Percentiles rank a stretch among this genome's conserved stretches.
These are phyloP conservation scores for Aspergillus incahuasiensis DNA, from an alignment of 495 filamentous ascomycete species.

Conservation along the genomic window DNA sequence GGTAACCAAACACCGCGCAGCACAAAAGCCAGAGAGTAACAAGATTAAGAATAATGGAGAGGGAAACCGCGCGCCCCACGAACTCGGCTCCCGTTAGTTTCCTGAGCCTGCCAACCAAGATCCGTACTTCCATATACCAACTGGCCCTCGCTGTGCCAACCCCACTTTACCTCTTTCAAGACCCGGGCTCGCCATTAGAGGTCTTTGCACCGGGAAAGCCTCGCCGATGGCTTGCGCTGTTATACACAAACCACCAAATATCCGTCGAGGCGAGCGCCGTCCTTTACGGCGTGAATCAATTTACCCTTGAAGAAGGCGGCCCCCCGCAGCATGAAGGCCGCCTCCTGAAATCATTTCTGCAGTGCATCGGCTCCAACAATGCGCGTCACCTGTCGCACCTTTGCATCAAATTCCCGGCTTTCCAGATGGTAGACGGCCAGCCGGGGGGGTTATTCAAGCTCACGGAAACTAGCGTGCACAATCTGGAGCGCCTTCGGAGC, in stretches of 20 bases:
- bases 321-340: background rate
- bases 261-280: background rate
- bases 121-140: constrained; percentile 3
- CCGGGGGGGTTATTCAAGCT: constrained; percentile 1
- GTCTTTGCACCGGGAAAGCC: constrained; percentile 6
- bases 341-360: constrained; percentile 6
- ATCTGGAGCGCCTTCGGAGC: constrained; percentile 1
- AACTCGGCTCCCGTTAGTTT: background rate
- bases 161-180: constrained; percentile 5
- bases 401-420: constrained; percentile 6
- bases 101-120: constrained; percentile 1
- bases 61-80: background rate
- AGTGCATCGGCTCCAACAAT: constrained; percentile 3
- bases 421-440: background rate
- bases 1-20: background rate
- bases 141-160: constrained; percentile 1
- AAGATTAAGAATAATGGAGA: background rate
- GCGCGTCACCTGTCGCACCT: constrained; percentile 4
- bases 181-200: constrained; percentile 1
- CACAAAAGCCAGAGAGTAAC: background rate
- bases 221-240: constrained; percentile 2
- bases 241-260: constrained; percentile 9
- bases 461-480: constrained; percentile 2
- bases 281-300: constrained; percentile 3
- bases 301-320: constrained; percentile 4